Evolutionary conservation across 805 yeast species (phyloP).

Genomic region (Saturnispora kantuleensis): DNA sequence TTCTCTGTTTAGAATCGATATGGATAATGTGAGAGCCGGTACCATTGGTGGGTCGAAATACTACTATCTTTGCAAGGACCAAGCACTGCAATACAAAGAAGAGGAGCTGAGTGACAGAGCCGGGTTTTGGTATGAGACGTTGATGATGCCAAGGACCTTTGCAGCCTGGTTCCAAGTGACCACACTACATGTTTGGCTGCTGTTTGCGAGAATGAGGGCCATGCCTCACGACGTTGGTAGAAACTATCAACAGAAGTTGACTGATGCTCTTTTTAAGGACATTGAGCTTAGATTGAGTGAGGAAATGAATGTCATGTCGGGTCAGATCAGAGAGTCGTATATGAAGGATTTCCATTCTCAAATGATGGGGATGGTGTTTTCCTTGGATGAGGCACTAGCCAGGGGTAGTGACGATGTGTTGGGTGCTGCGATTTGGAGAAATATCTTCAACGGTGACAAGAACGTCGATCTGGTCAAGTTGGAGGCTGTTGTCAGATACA

Average conservation of each 20-base stretch:
- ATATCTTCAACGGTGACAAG: constrained; percentile 76
- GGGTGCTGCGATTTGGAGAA: constrained; percentile 82
- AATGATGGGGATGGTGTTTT: constrained; percentile 76
- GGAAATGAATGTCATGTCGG: constrained; percentile 76
- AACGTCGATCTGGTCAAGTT: constrained; percentile 73
- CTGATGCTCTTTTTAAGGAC: constrained; percentile 82
- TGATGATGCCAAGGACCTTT: constrained; percentile 76
- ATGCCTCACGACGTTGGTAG: constrained; percentile 85
- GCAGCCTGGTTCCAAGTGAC: constrained; percentile 97
- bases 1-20: constrained; percentile 60
- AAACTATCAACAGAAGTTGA: constrained; percentile 83
- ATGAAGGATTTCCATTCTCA: constrained; percentile 86
- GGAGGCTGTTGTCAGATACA: constrained; percentile 83
- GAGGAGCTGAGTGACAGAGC: constrained; percentile 68
- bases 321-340: constrained; percentile 74
- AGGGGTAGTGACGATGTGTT: constrained; percentile 63
- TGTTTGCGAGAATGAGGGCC: constrained; percentile 91
- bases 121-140: constrained; percentile 72
- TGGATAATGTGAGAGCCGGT: constrained; percentile 89
- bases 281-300: constrained; percentile 78
- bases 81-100: constrained; percentile 68
- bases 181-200: constrained; percentile 83
- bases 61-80: constrained; percentile 78
- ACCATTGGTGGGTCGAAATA: constrained; percentile 88
- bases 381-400: constrained; percentile 86